phyloP scores from a whole-genome alignment of 1,284 basidiomycete species.

The Ceratobasidium sp. region DNA sequence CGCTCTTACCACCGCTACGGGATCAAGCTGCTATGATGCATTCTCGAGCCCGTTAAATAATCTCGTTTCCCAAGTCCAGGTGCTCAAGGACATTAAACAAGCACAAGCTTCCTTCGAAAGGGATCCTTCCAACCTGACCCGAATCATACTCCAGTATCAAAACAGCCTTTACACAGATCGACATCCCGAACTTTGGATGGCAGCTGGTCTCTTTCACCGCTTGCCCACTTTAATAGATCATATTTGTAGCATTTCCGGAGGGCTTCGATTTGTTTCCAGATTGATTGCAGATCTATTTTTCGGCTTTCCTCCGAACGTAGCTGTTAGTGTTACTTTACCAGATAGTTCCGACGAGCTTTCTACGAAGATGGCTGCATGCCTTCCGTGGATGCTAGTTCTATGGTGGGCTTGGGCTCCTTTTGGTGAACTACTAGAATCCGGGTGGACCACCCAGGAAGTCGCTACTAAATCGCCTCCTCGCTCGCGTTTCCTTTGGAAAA shows the following conservation, averaged over 20 bases:
- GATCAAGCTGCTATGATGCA: not conserved
- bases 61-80: not conserved
- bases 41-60: not conserved
- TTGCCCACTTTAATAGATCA: not conserved
- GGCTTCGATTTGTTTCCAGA: not conserved
- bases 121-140: not conserved
- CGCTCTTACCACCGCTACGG: not conserved
- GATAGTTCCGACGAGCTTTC: not conserved
- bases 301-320: not conserved
- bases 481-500: not conserved
- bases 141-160: not conserved
- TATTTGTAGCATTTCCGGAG: not conserved
- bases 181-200: not conserved
- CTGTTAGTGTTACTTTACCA: not conserved
- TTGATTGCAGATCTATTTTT: not conserved
- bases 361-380: no score
- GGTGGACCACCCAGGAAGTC: not conserved
- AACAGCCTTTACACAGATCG: conserved; percentile 1
- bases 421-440: no score
- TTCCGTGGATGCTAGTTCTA: not conserved
- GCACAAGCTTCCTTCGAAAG: not conserved
- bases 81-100: not conserved
- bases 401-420: conserved; percentile 7
- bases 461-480: not conserved
- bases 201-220: not conserved